Evolutionary conservation across 768 basidiomycete genomes (phyloP).

Genomic region (Leccinum broughii): DNA sequence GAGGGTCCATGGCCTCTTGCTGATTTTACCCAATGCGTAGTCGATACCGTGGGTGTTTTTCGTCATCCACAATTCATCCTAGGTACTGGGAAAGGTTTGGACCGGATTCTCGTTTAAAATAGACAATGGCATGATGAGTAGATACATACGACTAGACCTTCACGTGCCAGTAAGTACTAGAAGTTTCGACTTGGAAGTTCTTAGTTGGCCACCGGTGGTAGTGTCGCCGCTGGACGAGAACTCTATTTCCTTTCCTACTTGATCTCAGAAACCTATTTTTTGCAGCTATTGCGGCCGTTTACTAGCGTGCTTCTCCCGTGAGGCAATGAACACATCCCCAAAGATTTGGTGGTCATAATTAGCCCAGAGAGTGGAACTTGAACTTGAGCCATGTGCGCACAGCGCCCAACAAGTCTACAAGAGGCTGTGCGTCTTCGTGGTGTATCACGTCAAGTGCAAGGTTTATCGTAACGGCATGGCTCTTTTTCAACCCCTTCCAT

Average conservation of each 20-base stretch:
- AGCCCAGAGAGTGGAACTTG: neutral
- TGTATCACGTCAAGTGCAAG: neutral
- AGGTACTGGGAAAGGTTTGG: constrained; percentile 2
- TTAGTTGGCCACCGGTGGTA: neutral
- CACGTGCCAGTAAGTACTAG: constrained; percentile 16
- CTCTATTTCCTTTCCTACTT: constrained; percentile 8
- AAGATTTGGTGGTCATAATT: constrained; percentile 12
- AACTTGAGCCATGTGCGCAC: constrained; percentile 2
- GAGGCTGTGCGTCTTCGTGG: neutral
- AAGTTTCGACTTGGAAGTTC: constrained; percentile 1
- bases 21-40: constrained; percentile 11
- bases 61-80: neutral
- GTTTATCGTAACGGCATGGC: neutral
- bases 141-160: constrained; percentile 4
- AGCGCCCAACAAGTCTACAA: neutral
- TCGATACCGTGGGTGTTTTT: neutral
- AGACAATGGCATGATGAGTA: constrained; percentile 2
- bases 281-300: constrained; percentile 12
- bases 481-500: neutral
- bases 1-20: neutral
- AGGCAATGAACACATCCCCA: constrained; percentile 2
- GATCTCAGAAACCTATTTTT: constrained; percentile 10
- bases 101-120: neutral
- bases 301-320: neutral
- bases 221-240: constrained; percentile 14